These are phyloP conservation scores for Colletotrichum sp. DNA, from an alignment of 2,329 filamentous ascomycete genomes.

Conservation along the genomic window DNA sequence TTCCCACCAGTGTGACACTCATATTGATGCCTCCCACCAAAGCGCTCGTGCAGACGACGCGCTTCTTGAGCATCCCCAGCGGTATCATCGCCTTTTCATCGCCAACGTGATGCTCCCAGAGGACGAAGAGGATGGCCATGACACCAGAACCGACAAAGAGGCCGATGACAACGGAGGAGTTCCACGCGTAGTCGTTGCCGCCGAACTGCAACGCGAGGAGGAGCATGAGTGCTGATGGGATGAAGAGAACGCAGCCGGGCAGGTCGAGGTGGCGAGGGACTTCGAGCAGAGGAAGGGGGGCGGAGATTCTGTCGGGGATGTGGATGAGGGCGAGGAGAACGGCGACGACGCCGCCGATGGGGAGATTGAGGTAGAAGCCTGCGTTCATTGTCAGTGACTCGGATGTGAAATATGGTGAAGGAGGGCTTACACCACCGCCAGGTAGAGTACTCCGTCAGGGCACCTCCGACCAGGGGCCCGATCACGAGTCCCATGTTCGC, in stretches of 20 bases:
- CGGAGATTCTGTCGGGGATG: slow-evolving; percentile 41
- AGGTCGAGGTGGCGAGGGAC: slow-evolving; percentile 43
- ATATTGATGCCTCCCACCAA: slow-evolving; percentile 48
- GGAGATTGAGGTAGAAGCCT: slow-evolving; percentile 54
- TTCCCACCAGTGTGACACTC: slow-evolving; percentile 46
- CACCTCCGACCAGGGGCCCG: slow-evolving; percentile 53
- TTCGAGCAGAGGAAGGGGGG: slow-evolving; percentile 28
- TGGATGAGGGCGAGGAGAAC: slow-evolving; percentile 34
- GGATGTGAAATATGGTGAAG: neutral
- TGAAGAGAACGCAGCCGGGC: slow-evolving; percentile 46
- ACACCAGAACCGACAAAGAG: slow-evolving; percentile 42
- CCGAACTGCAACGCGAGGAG: slow-evolving; percentile 52
- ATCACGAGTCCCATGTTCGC: slow-evolving; percentile 48
- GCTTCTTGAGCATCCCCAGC: slow-evolving; percentile 45
- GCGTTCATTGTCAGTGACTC: neutral
- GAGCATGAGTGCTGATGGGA: slow-evolving; percentile 45
- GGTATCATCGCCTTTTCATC: slow-evolving; percentile 54
- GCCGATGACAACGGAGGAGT: slow-evolving; percentile 41
- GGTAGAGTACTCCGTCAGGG: slow-evolving; percentile 38
- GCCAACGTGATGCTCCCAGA: slow-evolving; percentile 48
- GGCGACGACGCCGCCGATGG: slow-evolving; percentile 42
- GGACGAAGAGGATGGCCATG: slow-evolving; percentile 36
- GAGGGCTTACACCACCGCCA: slow-evolving; percentile 47
- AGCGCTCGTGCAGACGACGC: slow-evolving; percentile 47
- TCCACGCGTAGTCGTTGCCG: slow-evolving; percentile 43